phyloP scores from a whole-genome alignment of 139 green algal species.

The Chloropicon primus region DNA sequence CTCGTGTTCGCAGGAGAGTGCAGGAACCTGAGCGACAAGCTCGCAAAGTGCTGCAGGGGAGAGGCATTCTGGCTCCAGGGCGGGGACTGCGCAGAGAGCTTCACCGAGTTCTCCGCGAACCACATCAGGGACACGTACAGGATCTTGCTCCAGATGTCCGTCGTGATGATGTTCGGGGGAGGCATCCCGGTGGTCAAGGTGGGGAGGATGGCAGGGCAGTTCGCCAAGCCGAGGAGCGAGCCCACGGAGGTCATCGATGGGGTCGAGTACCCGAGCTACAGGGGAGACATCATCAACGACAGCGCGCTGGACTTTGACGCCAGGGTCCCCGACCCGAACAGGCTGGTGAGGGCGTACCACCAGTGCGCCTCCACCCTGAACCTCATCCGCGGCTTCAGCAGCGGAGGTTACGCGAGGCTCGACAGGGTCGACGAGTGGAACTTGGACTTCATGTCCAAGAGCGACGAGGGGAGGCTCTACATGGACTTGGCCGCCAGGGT shows the following conservation, averaged over 20 bases:
- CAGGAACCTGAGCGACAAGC: constrained; percentile 68
- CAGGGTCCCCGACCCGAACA: constrained; percentile 69
- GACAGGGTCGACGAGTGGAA: constrained; percentile 87
- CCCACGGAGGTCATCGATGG: constrained; percentile 57
- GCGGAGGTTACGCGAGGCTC: constrained; percentile 87
- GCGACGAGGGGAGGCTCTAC: constrained; percentile 69
- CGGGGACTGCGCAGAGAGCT: constrained; percentile 94
- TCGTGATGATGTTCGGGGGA: constrained; percentile 91
- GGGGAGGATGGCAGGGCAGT: constrained; percentile 95
- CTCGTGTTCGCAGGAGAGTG: constrained; percentile 97
- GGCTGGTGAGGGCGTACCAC: constrained; percentile 82
- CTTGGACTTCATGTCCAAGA: constrained; percentile 94
- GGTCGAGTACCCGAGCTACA: constrained; percentile 71
- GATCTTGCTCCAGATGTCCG: constrained; percentile 85
- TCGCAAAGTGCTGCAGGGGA: constrained; percentile 67
- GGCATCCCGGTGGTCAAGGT: constrained; percentile 94
- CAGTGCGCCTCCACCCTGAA: constrained; percentile 95
- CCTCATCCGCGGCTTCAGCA: constrained; percentile 88
- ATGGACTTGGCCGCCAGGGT: constrained; percentile 73
- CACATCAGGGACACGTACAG: constrained; percentile 60
- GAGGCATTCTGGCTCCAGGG: constrained; percentile 75
- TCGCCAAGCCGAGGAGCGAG: constrained; percentile 89
- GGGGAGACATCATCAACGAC: constrained; percentile 98
- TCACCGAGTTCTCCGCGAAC: constrained; percentile 90
- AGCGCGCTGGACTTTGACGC: constrained; percentile 60